phyloP scores from a whole-genome alignment of 495 filamentous ascomycete genomes.

The Amorphotheca resinae region DNA sequence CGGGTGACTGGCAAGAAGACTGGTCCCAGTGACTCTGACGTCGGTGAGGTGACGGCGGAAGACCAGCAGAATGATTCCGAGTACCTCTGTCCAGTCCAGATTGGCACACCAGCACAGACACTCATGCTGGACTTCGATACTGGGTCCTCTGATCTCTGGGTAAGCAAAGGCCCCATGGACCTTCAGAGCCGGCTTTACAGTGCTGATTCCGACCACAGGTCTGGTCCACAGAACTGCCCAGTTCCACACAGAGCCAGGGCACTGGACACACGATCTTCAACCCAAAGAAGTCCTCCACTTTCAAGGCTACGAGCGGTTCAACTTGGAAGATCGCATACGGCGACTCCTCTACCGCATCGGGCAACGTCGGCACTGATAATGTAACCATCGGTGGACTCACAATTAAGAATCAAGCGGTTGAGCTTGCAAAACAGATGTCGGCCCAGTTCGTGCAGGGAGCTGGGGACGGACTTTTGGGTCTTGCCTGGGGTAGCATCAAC shows the following conservation, averaged over 20 bases:
- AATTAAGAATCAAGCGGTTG: constrained; percentile 55
- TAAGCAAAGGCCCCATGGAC: constrained; percentile 25
- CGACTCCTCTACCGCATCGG: constrained; percentile 58
- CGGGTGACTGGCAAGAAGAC: constrained; percentile 22
- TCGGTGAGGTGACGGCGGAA: constrained; percentile 51
- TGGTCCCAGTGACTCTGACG: constrained; percentile 7
- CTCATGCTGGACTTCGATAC: constrained; percentile 65
- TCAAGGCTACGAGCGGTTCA: constrained; percentile 33
- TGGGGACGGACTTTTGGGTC: constrained; percentile 63
- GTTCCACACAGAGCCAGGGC: constrained; percentile 23
- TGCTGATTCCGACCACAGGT: constrained; percentile 30
- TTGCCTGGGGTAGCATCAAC: constrained; percentile 61
- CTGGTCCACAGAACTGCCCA: constrained; percentile 46
- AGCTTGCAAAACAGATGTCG: constrained; percentile 56
- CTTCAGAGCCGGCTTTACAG: neutral
- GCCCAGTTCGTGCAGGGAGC: constrained; percentile 42
- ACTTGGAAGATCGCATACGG: constrained; percentile 65
- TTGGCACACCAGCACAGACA: constrained; percentile 58
- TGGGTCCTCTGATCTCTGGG: constrained; percentile 68
- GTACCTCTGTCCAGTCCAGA: constrained; percentile 53
- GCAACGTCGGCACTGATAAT: constrained; percentile 56
- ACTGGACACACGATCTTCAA: constrained; percentile 41
- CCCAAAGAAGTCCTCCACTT: constrained; percentile 49
- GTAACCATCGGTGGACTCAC: constrained; percentile 55
- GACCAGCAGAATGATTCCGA: constrained; percentile 62